Evolutionary conservation across 176 grass and related monocot genomes (phyloP), one percentile per base, ranked within the genome.

Genomic region (Lolium multiflorum): DNA sequence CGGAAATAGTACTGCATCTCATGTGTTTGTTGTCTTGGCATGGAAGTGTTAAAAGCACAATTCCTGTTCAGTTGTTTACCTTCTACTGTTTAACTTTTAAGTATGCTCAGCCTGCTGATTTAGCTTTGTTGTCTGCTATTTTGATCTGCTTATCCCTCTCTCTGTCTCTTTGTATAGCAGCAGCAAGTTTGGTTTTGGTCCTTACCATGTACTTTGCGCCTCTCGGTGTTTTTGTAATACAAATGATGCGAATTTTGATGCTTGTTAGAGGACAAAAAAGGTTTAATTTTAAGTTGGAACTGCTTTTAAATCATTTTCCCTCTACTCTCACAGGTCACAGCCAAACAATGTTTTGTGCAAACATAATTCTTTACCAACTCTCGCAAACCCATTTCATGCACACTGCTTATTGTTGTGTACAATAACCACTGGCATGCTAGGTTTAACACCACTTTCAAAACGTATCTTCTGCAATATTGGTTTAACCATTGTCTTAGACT

Each of bases 381-480:
- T 2, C 25, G 11, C 35, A 41, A 70, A 60, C 47, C 47, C 49
- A 37, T 80, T 50, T 70, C 63, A 79, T 70, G 9, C 52, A 78
- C 28, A 49, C 11, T 56, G 49, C 10, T 61, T 26, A 15, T 46
- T 7, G 8, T 16, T 24, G 20, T 61, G 20, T 13, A 61, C 62
- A 79, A 79, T 63, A 22, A 44, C 57, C 57, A 62, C 17, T 37
- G 17, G 11, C 31, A 21, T 82, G n/a, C 64, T 55, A 50, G 15
- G 1, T 37, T 77, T 49, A 64, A 78, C 47, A 38, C 21, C 47
- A 48, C 5, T 44, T 74, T 22, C 59, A 67, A 75, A 38, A 4
- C 74, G 52, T 87, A 75, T 22, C 25, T 56, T 82, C 31, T 47
- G n/a, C 1, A 65, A 44, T 7, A 28, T 66, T 88, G 47, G 49